Evolutionary conservation across 2,329 filamentous ascomycete species (phyloP).

Genomic region (Trichoderma arundinaceum): DNA sequence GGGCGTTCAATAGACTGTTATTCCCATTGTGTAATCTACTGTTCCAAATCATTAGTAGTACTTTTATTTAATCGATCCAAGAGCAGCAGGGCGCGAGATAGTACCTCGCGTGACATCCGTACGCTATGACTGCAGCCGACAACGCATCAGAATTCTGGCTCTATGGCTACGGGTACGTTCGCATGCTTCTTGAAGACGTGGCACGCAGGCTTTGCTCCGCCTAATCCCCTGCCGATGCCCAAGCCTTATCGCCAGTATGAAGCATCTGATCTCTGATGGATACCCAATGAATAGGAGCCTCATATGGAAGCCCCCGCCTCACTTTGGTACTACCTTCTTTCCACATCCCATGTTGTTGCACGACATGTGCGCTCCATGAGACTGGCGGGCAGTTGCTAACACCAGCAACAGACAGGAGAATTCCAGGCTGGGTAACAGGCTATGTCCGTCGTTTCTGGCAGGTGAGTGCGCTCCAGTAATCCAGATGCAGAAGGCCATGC

Average conservation of each 20-base stretch:
- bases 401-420: constrained; percentile 68
- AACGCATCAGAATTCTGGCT: constrained; percentile 80
- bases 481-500: background rate
- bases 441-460: constrained; percentile 99
- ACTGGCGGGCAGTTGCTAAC: background rate
- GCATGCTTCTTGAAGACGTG: background rate
- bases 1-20: too few relatives aligned
- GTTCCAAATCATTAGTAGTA: background rate
- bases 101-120: background rate
- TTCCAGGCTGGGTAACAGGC: constrained; percentile 89
- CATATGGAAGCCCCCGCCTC: constrained; percentile 97
- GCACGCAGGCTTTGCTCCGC: constrained; percentile 11
- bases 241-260: background rate
- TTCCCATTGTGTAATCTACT: too few relatives aligned
- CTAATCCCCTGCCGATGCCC: constrained; percentile 17
- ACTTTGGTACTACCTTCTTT: constrained; percentile 72
- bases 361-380: background rate
- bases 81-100: background rate
- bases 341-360: background rate
- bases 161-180: constrained; percentile 87
- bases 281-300: constrained; percentile 64
- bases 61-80: background rate
- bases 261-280: constrained; percentile 21
- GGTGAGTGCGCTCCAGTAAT: constrained; percentile 56
- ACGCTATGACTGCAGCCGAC: constrained; percentile 18